Percentiles rank a stretch among this genome's conserved stretches.
Evolutionary conservation across 108 stramenopile species (phyloP).

Genomic region (Pseudonitzschia pungens): DNA sequence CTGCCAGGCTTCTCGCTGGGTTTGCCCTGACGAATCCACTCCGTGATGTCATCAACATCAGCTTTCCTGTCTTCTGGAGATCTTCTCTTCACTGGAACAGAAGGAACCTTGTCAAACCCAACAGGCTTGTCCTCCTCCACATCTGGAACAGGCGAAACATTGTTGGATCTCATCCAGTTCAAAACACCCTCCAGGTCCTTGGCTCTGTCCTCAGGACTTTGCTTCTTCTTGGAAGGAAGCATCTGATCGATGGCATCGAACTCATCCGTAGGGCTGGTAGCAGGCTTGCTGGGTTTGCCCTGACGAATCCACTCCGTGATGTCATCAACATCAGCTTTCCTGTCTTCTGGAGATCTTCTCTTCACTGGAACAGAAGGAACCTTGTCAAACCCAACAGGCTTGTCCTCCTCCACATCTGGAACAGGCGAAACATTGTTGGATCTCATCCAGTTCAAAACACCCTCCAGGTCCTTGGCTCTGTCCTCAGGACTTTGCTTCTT

Average conservation of each 20-base stretch:
- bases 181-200: constrained; percentile 33
- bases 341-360: constrained; percentile 15
- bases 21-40: constrained; percentile 38
- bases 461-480: constrained; percentile 42
- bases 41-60: constrained; percentile 30
- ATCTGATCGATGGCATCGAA: constrained; percentile 27
- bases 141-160: background rate
- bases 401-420: background rate
- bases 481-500: constrained; percentile 11
- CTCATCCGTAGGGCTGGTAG: background rate
- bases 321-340: constrained; percentile 25
- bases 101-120: background rate
- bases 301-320: constrained; percentile 25
- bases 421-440: constrained; percentile 17
- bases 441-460: constrained; percentile 41
- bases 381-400: background rate
- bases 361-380: constrained; percentile 11
- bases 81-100: constrained; percentile 10
- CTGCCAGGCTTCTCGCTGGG: constrained; percentile 20
- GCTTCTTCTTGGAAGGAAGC: constrained; percentile 22
- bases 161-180: constrained; percentile 29
- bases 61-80: constrained; percentile 27
- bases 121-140: background rate
- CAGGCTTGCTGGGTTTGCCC: constrained; percentile 10
- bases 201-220: constrained; percentile 30